Evolutionary conservation across 176 grass and related monocot genomes (phyloP), one percentile per base, ranked within the genome.

Genomic region (Aegilops longissima): DNA sequence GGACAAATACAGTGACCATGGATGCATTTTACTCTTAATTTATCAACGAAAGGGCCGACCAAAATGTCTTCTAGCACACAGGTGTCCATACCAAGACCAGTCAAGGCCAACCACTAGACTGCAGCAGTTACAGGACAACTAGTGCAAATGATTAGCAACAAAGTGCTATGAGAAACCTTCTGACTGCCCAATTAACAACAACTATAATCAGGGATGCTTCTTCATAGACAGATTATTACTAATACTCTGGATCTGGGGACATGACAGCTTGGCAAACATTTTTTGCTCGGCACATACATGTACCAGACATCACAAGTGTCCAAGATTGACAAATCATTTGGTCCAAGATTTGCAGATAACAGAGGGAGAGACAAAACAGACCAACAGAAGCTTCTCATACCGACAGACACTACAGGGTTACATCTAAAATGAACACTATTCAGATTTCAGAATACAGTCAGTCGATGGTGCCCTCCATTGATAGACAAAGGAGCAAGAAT

Each of bases 211-310:
- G 10, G 27, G 33, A 51, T 11, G 72, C 7, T 39, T 39, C 29
- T 73, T 83, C 81, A 35, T 2, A 54, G 8, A 8, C 44, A 75
- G 36, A 73, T 42, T 45, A 73, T 42, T 45, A 45, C 42, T 9
- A 69, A 35, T n/a, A 38, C 39, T 82, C 62, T 3, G 62, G 38
- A 66, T 86, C 3, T 70, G 64, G 79, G 40, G 38, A 86, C 88
- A 86, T 64, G 21, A 45, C 88, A 86, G 83, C 38, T 52, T 78
- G 79, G 79, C 84, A 78, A 63, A 72, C 38, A 18, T 77, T 63
- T n/a, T 81, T 31, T 86, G 88, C 71, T 11, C 12, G 33, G 42
- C 21, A 35, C 4, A 67, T 52, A 7, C 36, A 38, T 13, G 34
- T 40, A 80, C 17, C 54, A 67, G 83, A 70, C 70, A 86, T 21